Conservation (phyloP, 768 basidiomycete species). For the Udeniomyces megalosporus region DNA sequence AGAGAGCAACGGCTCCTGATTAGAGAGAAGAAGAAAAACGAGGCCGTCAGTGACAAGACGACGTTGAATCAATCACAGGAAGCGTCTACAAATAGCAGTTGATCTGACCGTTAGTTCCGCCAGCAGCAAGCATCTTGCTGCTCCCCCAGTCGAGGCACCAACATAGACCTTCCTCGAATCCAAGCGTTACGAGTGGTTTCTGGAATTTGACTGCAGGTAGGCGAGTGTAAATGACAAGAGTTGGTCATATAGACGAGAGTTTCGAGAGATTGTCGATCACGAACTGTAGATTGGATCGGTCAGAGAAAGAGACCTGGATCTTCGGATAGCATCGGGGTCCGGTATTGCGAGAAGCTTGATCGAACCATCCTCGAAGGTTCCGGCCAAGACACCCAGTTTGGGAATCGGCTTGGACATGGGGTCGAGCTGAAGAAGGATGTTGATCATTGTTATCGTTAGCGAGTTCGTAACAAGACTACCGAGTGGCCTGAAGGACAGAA, state of each 20-base stretch:
- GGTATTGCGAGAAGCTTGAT: constrained; percentile 64
- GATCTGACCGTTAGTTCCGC: constrained; percentile 59
- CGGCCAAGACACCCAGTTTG: constrained; percentile 70
- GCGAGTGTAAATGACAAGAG: no score
- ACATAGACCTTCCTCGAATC: constrained; percentile 58
- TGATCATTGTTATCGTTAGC: no score
- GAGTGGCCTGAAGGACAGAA: no score
- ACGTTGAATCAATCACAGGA: no score
- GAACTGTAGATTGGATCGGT: constrained; percentile 18
- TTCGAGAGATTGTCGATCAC: no score
- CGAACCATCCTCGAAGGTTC: constrained; percentile 74
- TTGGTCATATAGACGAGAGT: no score
- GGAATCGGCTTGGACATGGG: neutral
- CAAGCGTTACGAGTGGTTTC: constrained; percentile 52
- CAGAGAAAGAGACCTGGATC: neutral
- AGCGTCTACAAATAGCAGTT: neutral
- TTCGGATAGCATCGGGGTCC: constrained; percentile 37
- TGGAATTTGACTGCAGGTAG: constrained; percentile 32
- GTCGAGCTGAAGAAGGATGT: constrained; percentile 2
- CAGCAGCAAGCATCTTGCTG: constrained; percentile 62
- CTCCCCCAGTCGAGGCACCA: constrained; percentile 82
- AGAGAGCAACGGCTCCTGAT: constrained; percentile 27
- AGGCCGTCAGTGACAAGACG: neutral
- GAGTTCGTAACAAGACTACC: no score
- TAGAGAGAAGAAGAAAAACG: neutral